phyloP scores from a whole-genome alignment of 805 yeast genomes.

The Starmerella vaccinii region DNA sequence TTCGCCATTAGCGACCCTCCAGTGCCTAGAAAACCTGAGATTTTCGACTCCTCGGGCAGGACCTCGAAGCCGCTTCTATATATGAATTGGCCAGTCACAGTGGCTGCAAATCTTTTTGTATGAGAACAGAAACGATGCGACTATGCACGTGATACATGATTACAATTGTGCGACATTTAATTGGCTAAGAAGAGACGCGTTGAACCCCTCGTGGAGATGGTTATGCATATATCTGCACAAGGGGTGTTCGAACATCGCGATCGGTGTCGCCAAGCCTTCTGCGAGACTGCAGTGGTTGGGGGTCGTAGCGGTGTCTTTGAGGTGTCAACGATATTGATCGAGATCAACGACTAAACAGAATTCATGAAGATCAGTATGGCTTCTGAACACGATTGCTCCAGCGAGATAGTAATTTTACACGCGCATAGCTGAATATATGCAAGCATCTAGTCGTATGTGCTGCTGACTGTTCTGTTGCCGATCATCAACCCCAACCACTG shows the following conservation, averaged over 20 bases:
- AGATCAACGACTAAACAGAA: no score
- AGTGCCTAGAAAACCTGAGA: background rate
- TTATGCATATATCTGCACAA: background rate
- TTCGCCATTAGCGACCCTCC: background rate
- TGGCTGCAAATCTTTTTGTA: constrained; percentile 1
- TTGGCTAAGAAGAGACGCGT: background rate
- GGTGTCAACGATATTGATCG: no score
- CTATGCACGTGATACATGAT: background rate
- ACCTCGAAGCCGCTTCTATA: background rate
- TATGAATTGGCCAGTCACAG: background rate
- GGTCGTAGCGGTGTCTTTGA: no score
- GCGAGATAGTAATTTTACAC: no score
- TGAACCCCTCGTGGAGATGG: background rate
- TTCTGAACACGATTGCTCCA: no score
- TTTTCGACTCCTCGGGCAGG: background rate
- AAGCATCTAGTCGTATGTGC: no score
- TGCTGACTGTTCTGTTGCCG: background rate
- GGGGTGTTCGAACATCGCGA: background rate
- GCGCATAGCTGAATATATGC: no score
- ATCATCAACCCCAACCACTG: background rate
- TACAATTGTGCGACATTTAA: background rate
- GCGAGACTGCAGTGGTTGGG: no score
- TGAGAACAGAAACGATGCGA: background rate
- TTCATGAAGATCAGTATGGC: no score
- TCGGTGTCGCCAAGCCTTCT: background rate